Base-by-base conservation (phyloP, 352 stramenopile genomes). In the Thraustochytrium striatum region DNA sequence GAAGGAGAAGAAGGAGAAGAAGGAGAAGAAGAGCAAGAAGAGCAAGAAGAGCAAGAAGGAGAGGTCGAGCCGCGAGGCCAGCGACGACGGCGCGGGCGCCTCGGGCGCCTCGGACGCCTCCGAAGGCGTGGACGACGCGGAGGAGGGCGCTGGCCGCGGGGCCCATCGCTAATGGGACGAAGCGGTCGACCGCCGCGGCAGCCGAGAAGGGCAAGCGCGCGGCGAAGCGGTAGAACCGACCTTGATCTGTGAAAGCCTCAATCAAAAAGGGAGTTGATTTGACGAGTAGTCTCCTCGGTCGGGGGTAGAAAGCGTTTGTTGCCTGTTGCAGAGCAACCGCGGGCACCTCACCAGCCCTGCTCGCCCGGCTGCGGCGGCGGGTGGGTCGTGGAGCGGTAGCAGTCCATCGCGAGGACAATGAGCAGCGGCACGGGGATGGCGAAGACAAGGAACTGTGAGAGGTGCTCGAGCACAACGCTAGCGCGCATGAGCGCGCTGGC, bases 391-490 rank as follows among this genome's bases (percentile, higher is more conserved):
- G 65, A 61, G 0, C 65, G 44, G 30, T 62, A 75, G 50, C 65
- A 75, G 16, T 75, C 65, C 41, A 75, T 72, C 5, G 36, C 11
- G 13, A 75, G 52, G 7, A 75, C 65, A 25, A 75, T 28, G 32
- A 75, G 30, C 11, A 75, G 65, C 16, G 65, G 65, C 3, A 75
- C 30, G 13, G 65, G 65, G 16, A 75, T 28, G 21, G 52, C 11
- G 16, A 35, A 70, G 1, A 16, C 25, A 28, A 75, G 16, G 21
- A 61, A 8, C 0, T 30, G 39, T 8, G 52, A 36, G 9, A 75
- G 21, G 41, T 2, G 25, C 0, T 30, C 68, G 21, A 75, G 39
- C 11, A 41, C n/a, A 5, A 19, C 30, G 33, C 50, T 43, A 19
- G 32, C 50, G 16, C 41, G 65, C 32, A 75, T 39, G 47, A 61